phyloP scores from a whole-genome alignment of 2,329 filamentous ascomycete genomes.

The Exophiala lecanii-corni region DNA sequence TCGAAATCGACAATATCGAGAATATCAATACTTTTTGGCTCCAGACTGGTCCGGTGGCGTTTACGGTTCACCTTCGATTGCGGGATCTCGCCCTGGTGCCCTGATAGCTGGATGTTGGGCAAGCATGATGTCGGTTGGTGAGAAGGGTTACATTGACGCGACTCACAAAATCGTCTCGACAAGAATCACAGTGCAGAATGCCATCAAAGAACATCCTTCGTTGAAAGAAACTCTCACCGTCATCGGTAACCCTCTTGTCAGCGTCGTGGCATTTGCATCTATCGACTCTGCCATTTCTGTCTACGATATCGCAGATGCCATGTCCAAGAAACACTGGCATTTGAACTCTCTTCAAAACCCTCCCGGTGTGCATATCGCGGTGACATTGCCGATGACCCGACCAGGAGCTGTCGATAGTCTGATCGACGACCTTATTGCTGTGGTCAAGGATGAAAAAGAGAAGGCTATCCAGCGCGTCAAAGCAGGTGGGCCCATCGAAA shows the following conservation, averaged over 20 bases:
- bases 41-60: constrained; percentile 95
- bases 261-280: constrained; percentile 83
- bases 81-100: constrained; percentile 85
- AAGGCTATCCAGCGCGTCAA: constrained; percentile 66
- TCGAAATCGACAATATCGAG: constrained; percentile 70
- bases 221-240: constrained; percentile 71
- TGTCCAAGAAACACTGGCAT: constrained; percentile 85
- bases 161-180: constrained; percentile 85
- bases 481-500: constrained; percentile 21
- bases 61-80: constrained; percentile 88
- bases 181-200: constrained; percentile 73
- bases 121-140: constrained; percentile 80
- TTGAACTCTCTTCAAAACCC: constrained; percentile 90
- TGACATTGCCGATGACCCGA: constrained; percentile 70
- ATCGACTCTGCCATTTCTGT: constrained; percentile 68
- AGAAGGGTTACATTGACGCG: constrained; percentile 79
- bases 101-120: constrained; percentile 96
- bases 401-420: constrained; percentile 75
- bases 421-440: constrained; percentile 61
- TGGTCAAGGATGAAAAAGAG: constrained; percentile 65
- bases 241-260: constrained; percentile 80
- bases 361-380: constrained; percentile 87
- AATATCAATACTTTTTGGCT: constrained; percentile 94
- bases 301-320: constrained; percentile 89
- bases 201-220: constrained; percentile 64